Evolutionary conservation across 176 grass and related monocot genomes (phyloP).

Genomic region (Triticum dicoccoides): DNA sequence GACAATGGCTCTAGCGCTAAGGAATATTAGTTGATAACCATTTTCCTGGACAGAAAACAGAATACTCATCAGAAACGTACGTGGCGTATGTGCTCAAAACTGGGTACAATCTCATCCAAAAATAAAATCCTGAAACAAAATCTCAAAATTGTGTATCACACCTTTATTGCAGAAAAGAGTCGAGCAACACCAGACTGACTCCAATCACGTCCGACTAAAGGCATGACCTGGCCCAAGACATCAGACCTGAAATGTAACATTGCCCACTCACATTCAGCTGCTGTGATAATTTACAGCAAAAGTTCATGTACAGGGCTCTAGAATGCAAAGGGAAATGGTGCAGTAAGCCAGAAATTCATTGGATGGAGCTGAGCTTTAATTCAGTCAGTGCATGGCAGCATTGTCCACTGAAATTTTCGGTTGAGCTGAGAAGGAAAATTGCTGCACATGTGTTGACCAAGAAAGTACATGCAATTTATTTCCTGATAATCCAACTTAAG

Average conservation of each 20-base stretch:
- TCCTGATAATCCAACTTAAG: not conserved
- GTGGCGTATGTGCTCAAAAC: constrained; percentile 4
- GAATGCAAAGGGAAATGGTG: not conserved
- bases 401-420: constrained; percentile 1
- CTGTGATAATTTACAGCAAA: constrained; percentile 1
- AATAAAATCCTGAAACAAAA: not conserved
- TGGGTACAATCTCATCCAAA: not conserved
- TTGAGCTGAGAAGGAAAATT: not conserved
- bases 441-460: not conserved
- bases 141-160: constrained; percentile 9
- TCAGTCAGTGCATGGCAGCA: constrained; percentile 2
- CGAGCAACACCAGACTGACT: constrained; percentile 93
- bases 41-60: constrained; percentile 76
- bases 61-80: constrained; percentile 2
- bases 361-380: not conserved
- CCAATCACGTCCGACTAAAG: constrained; percentile 96
- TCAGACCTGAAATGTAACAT: constrained; percentile 72
- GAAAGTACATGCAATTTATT: constrained; percentile 9
- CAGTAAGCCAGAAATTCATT: not conserved
- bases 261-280: not conserved
- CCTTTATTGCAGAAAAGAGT: constrained; percentile 96
- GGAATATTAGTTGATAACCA: constrained; percentile 94
- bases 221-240: constrained; percentile 98
- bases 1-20: constrained; percentile 98
- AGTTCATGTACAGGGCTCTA: not conserved